Evolutionary conservation across 2,329 filamentous ascomycete genomes (phyloP), one percentile per base, ranked within the genome.

Genomic region (Chrysosporium keratinophilum): DNA sequence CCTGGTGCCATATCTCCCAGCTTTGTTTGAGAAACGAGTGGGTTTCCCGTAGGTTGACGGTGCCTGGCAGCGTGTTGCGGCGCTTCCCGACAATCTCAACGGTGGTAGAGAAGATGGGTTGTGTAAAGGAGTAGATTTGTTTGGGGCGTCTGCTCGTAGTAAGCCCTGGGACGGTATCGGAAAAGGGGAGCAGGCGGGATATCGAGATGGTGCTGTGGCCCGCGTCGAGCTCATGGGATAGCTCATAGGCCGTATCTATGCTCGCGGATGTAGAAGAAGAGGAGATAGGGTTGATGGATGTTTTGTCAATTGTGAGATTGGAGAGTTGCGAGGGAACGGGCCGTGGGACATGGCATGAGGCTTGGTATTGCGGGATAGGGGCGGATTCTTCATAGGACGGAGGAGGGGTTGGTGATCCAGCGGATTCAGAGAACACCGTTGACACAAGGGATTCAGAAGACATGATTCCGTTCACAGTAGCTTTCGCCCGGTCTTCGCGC

Each of bases 11-110:
- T 11, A 60, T 11, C 31, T 54, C 57, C 58, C 58, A 59, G 17
- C 54, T 56, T 14, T 51, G 41, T 42, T 50, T 52, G 3, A 56
- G 17, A n/a, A 60, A 41, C 2, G 50, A 47, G 14, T 51, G 50
- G n/a, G 43, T 57, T 12, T 31, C 9, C 12, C 46, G 56, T 3
- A 60, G 42, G 40, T 31, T 39, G 3, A 58, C 19, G 11, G 19
- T 44, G 1, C 57, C 57, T 2, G 57, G 45, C 2, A 60, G 39
- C 10, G 57, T 54, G 49, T 53, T 56, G 19, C 55, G 55, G 20
- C 58, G 55, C 28, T 56, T 55, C 9, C 57, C 58, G n/a, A 37
- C 28, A 15, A 60, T 60, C 54, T 60, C 58, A 11, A 58, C 55
- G 3, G 43, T 47, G 7, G 47, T 46, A 15, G 47, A 55, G 20